A percentile compares a stretch with the other conserved stretches of the same genome.
These are phyloP conservation scores for Epichloe sylvatica DNA, from an alignment of 2,329 filamentous ascomycete genomes.

Conservation along the genomic window DNA sequence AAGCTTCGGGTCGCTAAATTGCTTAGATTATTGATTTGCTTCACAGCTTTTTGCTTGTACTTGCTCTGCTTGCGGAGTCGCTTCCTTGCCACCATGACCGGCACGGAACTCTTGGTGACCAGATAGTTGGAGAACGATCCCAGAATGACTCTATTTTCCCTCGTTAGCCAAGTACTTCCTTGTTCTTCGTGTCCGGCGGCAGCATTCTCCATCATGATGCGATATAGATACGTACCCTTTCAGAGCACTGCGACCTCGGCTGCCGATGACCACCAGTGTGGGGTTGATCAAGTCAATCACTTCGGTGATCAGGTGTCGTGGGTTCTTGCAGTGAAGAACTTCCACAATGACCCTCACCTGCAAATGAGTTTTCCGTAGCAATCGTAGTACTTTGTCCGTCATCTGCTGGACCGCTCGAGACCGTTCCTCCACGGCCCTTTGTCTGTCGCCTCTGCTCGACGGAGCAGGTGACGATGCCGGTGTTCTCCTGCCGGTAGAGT, in stretches of 20 bases:
- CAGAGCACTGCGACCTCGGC: slow-evolving; percentile 75
- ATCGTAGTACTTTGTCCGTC: slow-evolving; percentile 67
- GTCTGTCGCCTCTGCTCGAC: slow-evolving; percentile 34
- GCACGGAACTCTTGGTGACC: slow-evolving; percentile 89
- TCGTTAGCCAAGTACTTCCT: too few relatives aligned
- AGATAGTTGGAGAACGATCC: slow-evolving; percentile 97
- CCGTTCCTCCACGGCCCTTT: slow-evolving; percentile 62
- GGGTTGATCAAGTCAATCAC: slow-evolving; percentile 89
- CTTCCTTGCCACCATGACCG: slow-evolving; percentile 95
- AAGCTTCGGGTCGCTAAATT: slow-evolving; percentile 54
- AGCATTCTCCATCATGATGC: too few relatives aligned
- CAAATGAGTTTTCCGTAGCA: slow-evolving; percentile 78
- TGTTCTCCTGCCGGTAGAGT: slow-evolving; percentile 17
- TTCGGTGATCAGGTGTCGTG: slow-evolving; percentile 90
- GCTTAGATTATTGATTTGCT: slow-evolving; percentile 68
- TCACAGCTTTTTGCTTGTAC: slow-evolving; percentile 52
- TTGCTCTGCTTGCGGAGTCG: slow-evolving; percentile 76
- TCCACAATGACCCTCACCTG: slow-evolving; percentile 91
- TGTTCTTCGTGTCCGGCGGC: neutral
- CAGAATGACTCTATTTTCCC: slow-evolving; percentile 57
- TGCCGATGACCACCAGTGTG: slow-evolving; percentile 85
- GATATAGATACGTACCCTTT: slow-evolving; percentile 56
- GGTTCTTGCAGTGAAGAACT: slow-evolving; percentile 96
- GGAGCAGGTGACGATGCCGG: slow-evolving; percentile 34
- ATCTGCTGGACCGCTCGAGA: slow-evolving; percentile 70